Evolutionary conservation across 108 stramenopile genomes (phyloP).

Genomic region (Pelagomonas calceolata): DNA sequence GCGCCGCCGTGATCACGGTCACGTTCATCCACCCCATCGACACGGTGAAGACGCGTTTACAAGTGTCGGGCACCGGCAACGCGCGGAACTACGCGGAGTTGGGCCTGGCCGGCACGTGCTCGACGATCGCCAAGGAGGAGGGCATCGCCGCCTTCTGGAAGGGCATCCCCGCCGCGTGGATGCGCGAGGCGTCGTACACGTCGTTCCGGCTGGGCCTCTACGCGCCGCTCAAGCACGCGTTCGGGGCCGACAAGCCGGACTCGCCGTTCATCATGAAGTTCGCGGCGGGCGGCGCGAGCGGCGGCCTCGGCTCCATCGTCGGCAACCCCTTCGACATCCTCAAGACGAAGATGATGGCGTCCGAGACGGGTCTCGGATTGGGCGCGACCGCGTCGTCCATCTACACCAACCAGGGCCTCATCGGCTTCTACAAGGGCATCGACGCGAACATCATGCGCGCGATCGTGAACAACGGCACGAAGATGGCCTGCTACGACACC

Average conservation of each 20-base stretch:
- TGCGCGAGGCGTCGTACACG: conserved; percentile 84
- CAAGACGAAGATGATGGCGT: conserved; percentile 76
- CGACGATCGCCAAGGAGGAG: conserved; percentile 55
- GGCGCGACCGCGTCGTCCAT: conserved; percentile 51
- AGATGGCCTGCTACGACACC: conserved; percentile 77
- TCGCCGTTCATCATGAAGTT: conserved; percentile 72
- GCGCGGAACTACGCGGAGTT: too few species aligned
- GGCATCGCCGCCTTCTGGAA: conserved; percentile 75
- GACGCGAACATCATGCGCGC: conserved; percentile 79
- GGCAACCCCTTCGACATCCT: conserved; percentile 84
- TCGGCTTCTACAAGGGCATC: conserved; percentile 83
- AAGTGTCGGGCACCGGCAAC: conserved; percentile 58
- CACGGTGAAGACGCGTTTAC: conserved; percentile 84
- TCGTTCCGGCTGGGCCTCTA: conserved; percentile 79
- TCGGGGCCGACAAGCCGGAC: conserved; percentile 55
- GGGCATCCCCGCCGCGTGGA: conserved; percentile 69
- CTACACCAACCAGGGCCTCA: conserved; percentile 56
- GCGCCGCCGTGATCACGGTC: too few species aligned
- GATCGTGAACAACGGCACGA: conserved; percentile 81
- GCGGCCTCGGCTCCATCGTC: conserved; percentile 71
- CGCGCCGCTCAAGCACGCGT: conserved; percentile 70
- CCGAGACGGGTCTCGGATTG: conserved; percentile 47
- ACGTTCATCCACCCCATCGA: conserved; percentile 78
- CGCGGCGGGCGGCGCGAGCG: conserved; percentile 64
- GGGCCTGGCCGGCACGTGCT: conserved; percentile 63